These are phyloP conservation scores for Salix udensis DNA, from an alignment of 345 rosid genomes.

Conservation along the genomic window DNA sequence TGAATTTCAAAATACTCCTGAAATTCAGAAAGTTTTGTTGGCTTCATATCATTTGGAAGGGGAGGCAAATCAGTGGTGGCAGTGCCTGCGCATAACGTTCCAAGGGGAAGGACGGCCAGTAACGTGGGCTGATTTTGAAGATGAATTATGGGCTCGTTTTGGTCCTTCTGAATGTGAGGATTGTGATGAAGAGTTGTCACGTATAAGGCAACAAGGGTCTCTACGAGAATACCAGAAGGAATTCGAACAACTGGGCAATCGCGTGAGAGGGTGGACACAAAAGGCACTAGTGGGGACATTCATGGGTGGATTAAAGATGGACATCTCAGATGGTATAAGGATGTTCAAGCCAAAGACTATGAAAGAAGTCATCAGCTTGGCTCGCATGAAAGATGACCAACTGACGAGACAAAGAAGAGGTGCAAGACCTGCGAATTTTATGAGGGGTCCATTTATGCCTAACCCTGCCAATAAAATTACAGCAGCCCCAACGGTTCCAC, in stretches of 20 bases:
- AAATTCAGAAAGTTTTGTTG: neutral
- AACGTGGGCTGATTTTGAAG: neutral
- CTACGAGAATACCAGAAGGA: too few relatives aligned
- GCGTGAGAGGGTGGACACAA: too few relatives aligned
- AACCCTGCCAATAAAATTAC: neutral
- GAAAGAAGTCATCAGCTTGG: neutral
- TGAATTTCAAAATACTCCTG: neutral
- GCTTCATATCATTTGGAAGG: neutral
- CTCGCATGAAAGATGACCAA: neutral
- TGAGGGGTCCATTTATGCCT: neutral
- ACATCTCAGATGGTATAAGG: neutral
- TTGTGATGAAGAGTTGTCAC: too few relatives aligned
- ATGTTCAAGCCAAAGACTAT: neutral
- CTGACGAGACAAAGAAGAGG: neutral
- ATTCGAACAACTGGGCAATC: too few relatives aligned
- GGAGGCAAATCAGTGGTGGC: slow-evolving; percentile 2
- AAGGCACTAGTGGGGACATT: neutral
- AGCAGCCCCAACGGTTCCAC: neutral
- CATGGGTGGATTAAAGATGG: neutral
- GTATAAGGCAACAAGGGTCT: too few relatives aligned
- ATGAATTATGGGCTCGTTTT: neutral
- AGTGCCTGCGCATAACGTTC: neutral
- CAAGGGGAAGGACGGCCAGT: neutral
- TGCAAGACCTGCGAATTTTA: neutral
- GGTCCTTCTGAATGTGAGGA: neutral